Conservation (phyloP, 306 rosid genomes). For the Pueraria montana region DNA sequence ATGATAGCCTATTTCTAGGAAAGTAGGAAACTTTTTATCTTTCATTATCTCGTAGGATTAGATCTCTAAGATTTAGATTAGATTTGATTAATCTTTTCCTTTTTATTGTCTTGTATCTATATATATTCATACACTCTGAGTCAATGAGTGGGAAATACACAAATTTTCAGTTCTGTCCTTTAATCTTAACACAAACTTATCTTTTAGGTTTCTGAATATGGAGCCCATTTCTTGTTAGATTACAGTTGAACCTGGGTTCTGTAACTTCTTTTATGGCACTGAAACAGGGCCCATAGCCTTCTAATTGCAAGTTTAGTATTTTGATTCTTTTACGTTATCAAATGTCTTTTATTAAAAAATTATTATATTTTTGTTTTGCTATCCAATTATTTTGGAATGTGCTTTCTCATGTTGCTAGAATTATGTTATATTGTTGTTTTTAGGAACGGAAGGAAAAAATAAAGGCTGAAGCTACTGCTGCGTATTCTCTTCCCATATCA, state of each 20-base stretch:
- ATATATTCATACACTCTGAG: no score
- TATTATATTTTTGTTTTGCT: not conserved
- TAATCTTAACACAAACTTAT: no score
- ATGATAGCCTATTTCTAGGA: no score
- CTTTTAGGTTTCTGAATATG: conserved; percentile 23
- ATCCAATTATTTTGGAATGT: conserved; percentile 2
- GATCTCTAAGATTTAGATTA: no score
- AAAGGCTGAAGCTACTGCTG: conserved; percentile 80
- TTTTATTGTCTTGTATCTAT: no score
- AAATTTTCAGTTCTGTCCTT: no score
- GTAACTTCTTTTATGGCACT: conserved; percentile 13
- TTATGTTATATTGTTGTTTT: conserved; percentile 45
- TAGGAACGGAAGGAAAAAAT: conserved; percentile 84
- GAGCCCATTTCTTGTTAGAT: not conserved
- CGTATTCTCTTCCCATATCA: conserved; percentile 58
- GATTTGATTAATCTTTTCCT: no score
- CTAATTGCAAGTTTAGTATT: conserved; percentile 26
- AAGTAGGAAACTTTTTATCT: no score
- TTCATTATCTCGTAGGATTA: no score
- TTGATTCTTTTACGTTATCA: conserved; percentile 24
- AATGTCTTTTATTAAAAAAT: conserved; percentile 7
- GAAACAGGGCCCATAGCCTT: not conserved
- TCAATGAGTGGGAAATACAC: no score
- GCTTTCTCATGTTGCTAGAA: conserved; percentile 29
- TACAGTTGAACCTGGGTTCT: conserved; percentile 19